Evolutionary conservation across 192 early-diverging fungal species (phyloP).

Genomic region (Chytriomyces hyalinus): DNA sequence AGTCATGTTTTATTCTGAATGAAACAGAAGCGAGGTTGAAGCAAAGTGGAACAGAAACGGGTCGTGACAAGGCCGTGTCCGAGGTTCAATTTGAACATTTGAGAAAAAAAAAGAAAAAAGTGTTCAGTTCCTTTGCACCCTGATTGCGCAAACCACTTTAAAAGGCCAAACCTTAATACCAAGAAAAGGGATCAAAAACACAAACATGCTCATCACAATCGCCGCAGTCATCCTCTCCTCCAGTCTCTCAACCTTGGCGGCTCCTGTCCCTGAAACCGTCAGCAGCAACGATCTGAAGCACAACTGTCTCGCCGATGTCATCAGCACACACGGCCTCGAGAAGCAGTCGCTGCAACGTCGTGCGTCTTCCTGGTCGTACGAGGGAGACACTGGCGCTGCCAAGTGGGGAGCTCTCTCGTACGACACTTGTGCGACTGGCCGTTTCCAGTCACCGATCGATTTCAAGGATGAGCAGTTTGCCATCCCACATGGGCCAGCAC

Average conservation of each 20-base stretch:
- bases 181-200: no score
- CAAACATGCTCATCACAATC: no score
- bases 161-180: no score
- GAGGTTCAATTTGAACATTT: no score
- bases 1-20: no score
- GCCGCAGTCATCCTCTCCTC: no score
- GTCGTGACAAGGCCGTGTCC: no score
- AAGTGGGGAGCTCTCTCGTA: slow-evolving; percentile 11
- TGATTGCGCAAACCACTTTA: no score
- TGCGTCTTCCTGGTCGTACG: slow-evolving; percentile 25
- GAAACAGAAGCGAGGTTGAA: no score
- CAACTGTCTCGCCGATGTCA: slow-evolving; percentile 24
- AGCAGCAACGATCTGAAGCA: background rate
- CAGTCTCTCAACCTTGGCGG: background rate
- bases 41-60: no score
- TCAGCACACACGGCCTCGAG: background rate
- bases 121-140: no score
- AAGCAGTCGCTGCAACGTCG: slow-evolving; percentile 2
- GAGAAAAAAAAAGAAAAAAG: no score
- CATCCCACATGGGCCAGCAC: background rate
- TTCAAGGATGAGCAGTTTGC: slow-evolving; percentile 33
- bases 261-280: background rate
- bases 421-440: background rate
- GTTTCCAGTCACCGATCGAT: slow-evolving; percentile 61
- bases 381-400: slow-evolving; percentile 14